Conservation (phyloP, 2,329 filamentous ascomycete genomes). For the Nemania abortiva region DNA sequence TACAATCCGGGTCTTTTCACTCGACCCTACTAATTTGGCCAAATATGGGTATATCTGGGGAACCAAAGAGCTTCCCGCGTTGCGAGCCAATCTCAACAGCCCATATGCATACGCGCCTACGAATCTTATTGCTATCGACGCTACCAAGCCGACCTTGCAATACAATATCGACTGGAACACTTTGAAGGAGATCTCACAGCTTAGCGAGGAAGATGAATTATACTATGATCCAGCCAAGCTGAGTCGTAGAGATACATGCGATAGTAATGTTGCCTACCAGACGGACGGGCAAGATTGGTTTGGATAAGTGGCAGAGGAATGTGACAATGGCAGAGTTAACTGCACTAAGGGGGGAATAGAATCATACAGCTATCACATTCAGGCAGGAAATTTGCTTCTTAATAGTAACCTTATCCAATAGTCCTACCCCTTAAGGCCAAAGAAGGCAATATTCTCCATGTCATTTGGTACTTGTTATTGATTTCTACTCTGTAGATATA, state of each 20-base stretch:
- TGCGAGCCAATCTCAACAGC: constrained; percentile 16
- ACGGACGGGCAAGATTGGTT: constrained; percentile 16
- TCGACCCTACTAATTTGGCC: not conserved
- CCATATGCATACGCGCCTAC: not conserved
- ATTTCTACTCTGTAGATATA: too few relatives aligned
- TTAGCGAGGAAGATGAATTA: not conserved
- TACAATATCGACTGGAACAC: constrained; percentile 16
- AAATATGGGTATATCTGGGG: constrained; percentile 20
- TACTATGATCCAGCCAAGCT: not conserved
- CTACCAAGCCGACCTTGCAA: constrained; percentile 9
- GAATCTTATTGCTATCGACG: constrained; percentile 18
- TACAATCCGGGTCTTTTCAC: constrained; percentile 17
- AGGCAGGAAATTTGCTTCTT: too few relatives aligned
- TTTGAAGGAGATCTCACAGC: not conserved
- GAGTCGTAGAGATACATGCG: constrained; percentile 19
- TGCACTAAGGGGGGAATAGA: not conserved
- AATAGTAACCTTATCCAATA: too few relatives aligned
- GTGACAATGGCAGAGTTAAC: too few relatives aligned
- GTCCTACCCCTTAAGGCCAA: too few relatives aligned
- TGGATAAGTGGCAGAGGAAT: not conserved
- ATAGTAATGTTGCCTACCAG: constrained; percentile 13
- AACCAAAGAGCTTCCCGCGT: constrained; percentile 14
- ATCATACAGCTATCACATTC: not conserved
- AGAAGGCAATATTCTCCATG: too few relatives aligned
- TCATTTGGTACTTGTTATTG: too few relatives aligned